These are phyloP conservation scores for Thinopyrum elongatum DNA, from an alignment of 176 grass and related monocot species.

Conservation along the genomic window DNA sequence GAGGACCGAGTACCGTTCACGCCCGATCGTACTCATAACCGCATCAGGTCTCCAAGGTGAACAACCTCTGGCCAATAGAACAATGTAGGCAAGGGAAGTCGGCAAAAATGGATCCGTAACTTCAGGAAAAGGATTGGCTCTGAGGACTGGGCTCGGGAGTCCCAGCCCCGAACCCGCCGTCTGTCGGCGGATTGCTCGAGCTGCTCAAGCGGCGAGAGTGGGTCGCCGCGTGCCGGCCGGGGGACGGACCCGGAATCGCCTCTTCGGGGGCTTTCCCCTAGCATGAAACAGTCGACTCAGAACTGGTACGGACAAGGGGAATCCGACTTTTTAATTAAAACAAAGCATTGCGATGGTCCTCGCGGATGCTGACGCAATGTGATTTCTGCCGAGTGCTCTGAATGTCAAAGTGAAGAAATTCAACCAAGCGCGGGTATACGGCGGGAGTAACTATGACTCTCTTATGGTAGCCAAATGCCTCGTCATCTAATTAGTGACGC, in stretches of 20 bases:
- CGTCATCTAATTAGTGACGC: too few species aligned
- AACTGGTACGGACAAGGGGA: slow-evolving; percentile 54
- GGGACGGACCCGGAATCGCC: slow-evolving; percentile 12
- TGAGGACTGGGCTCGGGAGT: too few species aligned
- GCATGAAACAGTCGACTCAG: background rate
- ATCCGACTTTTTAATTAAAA: slow-evolving; percentile 76
- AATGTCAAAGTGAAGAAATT: slow-evolving; percentile 91
- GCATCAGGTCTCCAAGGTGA: slow-evolving; percentile 71
- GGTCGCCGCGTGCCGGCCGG: slow-evolving; percentile 29
- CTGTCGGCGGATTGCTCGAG: too few species aligned
- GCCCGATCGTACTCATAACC: slow-evolving; percentile 61
- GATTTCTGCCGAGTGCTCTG: slow-evolving; percentile 72
- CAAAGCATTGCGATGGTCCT: slow-evolving; percentile 68
- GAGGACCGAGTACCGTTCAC: slow-evolving; percentile 55
- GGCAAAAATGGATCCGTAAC: too few species aligned
- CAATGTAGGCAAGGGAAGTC: slow-evolving; percentile 86
- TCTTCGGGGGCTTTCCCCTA: background rate
- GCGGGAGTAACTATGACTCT: slow-evolving; percentile 82
- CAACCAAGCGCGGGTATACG: slow-evolving; percentile 71
- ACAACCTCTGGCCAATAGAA: slow-evolving; percentile 60
- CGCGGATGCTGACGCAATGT: slow-evolving; percentile 63
- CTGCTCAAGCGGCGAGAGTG: too few species aligned
- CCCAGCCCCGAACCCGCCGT: too few species aligned
- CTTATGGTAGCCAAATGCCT: slow-evolving; percentile 81
- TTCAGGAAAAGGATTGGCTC: too few species aligned